These are phyloP conservation scores for Trichoderma sp. DNA, from an alignment of 2,329 filamentous ascomycete genomes.

Conservation along the genomic window DNA sequence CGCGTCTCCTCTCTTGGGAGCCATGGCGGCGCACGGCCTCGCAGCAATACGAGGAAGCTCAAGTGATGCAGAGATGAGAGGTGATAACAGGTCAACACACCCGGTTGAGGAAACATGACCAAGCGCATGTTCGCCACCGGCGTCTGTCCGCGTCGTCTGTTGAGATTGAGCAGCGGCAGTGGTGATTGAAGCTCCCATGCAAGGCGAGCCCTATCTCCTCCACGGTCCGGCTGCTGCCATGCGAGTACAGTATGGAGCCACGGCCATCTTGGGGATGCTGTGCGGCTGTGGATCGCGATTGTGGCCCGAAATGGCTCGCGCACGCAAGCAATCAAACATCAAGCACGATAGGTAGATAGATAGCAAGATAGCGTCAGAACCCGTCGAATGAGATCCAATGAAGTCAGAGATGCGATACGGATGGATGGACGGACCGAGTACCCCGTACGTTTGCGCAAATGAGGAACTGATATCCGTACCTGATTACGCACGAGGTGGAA, in stretches of 20 bases:
- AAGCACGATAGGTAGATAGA: not conserved
- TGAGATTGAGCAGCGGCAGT: not conserved
- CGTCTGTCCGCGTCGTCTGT: not conserved
- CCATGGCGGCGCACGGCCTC: constrained; percentile 10
- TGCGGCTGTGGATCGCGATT: constrained; percentile 26
- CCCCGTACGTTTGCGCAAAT: not conserved
- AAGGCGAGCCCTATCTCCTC: constrained; percentile 3
- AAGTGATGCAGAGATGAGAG: not conserved
- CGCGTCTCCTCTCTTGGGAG: not conserved
- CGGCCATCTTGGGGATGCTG: constrained; percentile 18
- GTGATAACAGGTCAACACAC: too few species aligned
- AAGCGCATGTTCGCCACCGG: not conserved
- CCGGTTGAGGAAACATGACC: too few species aligned
- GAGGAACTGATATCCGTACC: too few species aligned
- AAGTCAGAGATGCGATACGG: too few species aligned
- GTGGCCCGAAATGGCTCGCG: constrained; percentile 7
- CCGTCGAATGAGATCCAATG: too few species aligned
- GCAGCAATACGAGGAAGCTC: constrained; percentile 14
- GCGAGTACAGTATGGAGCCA: constrained; percentile 9
- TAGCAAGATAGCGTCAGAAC: too few species aligned
- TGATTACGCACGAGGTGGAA: too few species aligned
- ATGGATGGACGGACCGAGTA: not conserved
- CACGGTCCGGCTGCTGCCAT: not conserved
- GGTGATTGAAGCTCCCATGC: not conserved
- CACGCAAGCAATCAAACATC: constrained; percentile 16